Conservation (phyloP, 2,329 filamentous ascomycete species). For the Aspergillus thermomutatus region DNA sequence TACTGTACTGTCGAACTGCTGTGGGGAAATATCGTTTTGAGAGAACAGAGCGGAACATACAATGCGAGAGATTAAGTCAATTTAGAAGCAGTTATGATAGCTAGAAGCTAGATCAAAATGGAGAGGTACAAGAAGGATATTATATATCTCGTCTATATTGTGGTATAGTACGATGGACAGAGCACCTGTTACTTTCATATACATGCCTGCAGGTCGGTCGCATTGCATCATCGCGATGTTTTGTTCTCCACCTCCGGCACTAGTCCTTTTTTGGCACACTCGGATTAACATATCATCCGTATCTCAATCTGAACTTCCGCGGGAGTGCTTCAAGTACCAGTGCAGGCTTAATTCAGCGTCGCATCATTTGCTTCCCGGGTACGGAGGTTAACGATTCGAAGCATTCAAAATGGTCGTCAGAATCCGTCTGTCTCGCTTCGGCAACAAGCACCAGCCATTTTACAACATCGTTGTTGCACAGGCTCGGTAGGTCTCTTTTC, state of each 20-base stretch:
- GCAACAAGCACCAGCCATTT: conserved; percentile 80
- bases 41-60: conserved; percentile 25
- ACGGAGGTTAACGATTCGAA: neutral
- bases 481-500: conserved; percentile 63
- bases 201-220: conserved; percentile 18
- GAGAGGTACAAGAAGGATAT: neutral
- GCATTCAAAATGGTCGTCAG: conserved; percentile 74
- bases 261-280: conserved; percentile 14
- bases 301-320: conserved; percentile 24
- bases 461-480: conserved; percentile 98
- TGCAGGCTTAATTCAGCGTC: neutral
- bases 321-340: conserved; percentile 2
- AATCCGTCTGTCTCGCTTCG: conserved; percentile 91
- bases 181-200: neutral
- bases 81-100: neutral
- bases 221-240: conserved; percentile 20
- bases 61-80: conserved; percentile 2
- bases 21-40: conserved; percentile 12
- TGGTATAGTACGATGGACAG: neutral
- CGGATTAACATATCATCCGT: conserved; percentile 29
- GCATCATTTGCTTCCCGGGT: neutral
- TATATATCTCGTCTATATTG: neutral
- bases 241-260: conserved; percentile 13
- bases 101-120: neutral
- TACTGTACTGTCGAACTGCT: conserved; percentile 22